Conservation (phyloP, 768 basidiomycete species). For the Tylopilus rubrobrunneus region DNA sequence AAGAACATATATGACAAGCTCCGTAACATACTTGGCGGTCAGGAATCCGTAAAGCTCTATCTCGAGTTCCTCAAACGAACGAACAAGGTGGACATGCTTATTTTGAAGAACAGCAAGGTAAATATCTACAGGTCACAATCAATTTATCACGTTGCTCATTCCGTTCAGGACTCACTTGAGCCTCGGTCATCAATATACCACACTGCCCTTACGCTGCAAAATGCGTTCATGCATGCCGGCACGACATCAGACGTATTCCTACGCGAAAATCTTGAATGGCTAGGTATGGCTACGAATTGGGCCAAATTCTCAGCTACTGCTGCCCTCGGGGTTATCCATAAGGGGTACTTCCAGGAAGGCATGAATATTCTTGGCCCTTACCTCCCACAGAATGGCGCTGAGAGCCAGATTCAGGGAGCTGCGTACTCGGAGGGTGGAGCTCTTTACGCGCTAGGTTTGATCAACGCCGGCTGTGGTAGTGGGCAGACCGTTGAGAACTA, state of each 20-base stretch:
- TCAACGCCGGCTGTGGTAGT: constrained; percentile 87
- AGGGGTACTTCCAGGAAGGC: constrained; percentile 92
- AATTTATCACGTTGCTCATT: constrained; percentile 4
- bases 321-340: constrained; percentile 95
- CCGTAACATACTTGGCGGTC: constrained; percentile 81
- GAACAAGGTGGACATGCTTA: constrained; percentile 87
- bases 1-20: constrained; percentile 69
- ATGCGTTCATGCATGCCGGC: constrained; percentile 98
- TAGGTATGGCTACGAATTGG: constrained; percentile 94
- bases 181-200: constrained; percentile 96
- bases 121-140: neutral
- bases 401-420: constrained; percentile 72
- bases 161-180: constrained; percentile 76
- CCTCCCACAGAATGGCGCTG: constrained; percentile 74
- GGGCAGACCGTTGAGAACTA: constrained; percentile 66
- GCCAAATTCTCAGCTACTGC: constrained; percentile 98
- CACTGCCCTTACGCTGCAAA: constrained; percentile 92
- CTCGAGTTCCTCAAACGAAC: constrained; percentile 94
- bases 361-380: constrained; percentile 92
- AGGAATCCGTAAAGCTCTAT: constrained; percentile 88
- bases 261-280: constrained; percentile 95
- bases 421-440: constrained; percentile 95
- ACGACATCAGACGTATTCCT: constrained; percentile 94
- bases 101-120: constrained; percentile 92
- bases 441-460: constrained; percentile 93